phyloP scores from a whole-genome alignment of 768 basidiomycete genomes.

The Boletus sp. region DNA sequence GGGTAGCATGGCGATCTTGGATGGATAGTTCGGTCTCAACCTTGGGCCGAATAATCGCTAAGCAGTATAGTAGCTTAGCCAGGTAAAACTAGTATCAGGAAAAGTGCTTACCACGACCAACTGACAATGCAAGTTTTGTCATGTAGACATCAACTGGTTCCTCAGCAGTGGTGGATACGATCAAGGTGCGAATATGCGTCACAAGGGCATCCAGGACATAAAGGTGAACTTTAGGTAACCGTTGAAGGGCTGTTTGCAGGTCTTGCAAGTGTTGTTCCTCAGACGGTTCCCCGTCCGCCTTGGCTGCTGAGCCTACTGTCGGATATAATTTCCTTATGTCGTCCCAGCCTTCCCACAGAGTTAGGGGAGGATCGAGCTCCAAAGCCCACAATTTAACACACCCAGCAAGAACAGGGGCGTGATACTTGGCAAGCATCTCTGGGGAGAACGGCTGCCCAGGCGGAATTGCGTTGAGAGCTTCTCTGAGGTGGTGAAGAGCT shows the following conservation, averaged over 20 bases:
- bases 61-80: conserved; percentile 1
- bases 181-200: conserved; percentile 70
- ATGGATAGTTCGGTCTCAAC: conserved; percentile 81
- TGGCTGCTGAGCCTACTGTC: conserved; percentile 55
- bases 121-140: conserved; percentile 81
- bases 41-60: conserved; percentile 82
- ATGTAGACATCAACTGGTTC: conserved; percentile 80
- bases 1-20: conserved; percentile 84
- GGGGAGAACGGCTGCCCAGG: conserved; percentile 43
- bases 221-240: conserved; percentile 75
- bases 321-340: conserved; percentile 89
- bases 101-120: conserved; percentile 72
- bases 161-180: conserved; percentile 64
- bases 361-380: conserved; percentile 87
- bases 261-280: conserved; percentile 64
- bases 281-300: conserved; percentile 49
- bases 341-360: conserved; percentile 88
- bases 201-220: conserved; percentile 77
- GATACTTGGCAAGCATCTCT: conserved; percentile 69
- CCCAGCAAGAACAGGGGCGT: conserved; percentile 84
- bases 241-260: conserved; percentile 60
- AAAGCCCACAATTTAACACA: conserved; percentile 85
- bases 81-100: not conserved
- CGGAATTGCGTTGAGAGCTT: conserved; percentile 75
- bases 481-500: conserved; percentile 81